These are phyloP conservation scores for Saturnispora dispora DNA, from an alignment of 805 yeast species.

Conservation along the genomic window DNA sequence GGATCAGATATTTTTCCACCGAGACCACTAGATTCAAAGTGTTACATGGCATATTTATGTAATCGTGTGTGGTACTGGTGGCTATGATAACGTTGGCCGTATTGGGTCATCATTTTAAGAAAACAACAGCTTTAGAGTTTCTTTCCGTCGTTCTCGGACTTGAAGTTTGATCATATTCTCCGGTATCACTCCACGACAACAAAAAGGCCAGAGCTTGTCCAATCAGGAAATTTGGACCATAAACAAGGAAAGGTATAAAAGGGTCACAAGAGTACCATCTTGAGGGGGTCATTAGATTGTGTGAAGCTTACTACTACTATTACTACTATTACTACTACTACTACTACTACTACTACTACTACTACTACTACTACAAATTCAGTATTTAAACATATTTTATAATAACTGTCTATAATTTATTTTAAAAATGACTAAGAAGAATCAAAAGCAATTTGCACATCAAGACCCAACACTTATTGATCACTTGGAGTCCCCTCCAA, in stretches of 20 bases:
- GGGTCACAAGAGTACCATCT: neutral
- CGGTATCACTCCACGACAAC: neutral
- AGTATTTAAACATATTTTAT: too few species aligned
- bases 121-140: neutral
- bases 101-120: neutral
- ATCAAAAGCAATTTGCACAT: constrained; percentile 13
- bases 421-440: constrained; percentile 18
- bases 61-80: neutral
- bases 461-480: constrained; percentile 26
- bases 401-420: neutral
- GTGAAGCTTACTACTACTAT: neutral
- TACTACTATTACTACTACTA: neutral
- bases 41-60: neutral
- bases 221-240: neutral
- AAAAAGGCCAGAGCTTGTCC: neutral
- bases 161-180: neutral
- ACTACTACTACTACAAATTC: neutral
- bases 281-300: too few species aligned
- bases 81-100: neutral
- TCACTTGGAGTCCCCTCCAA: constrained; percentile 23
- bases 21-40: neutral
- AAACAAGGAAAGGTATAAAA: neutral
- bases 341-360: constrained; percentile 1
- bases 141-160: neutral
- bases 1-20: neutral